phyloP scores from a whole-genome alignment of 1,139 yeast species.

The Kodamaea derodonti region DNA sequence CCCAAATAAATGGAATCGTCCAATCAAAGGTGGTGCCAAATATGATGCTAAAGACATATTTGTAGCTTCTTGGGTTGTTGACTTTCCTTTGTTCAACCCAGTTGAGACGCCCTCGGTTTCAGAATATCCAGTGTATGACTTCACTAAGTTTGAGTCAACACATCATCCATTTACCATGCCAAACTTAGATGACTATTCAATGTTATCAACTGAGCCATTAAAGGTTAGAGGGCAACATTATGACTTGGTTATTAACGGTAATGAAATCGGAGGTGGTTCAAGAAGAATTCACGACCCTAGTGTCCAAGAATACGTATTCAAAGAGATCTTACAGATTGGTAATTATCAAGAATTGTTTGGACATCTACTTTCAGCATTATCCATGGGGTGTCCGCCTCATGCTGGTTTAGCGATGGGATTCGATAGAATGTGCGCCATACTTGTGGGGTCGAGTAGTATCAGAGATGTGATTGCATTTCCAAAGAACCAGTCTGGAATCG shows the following conservation, averaged over 20 bases:
- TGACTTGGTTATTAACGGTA: constrained; percentile 90
- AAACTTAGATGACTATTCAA: constrained; percentile 60
- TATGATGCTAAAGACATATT: constrained; percentile 30
- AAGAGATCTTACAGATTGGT: constrained; percentile 49
- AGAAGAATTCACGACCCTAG: constrained; percentile 86
- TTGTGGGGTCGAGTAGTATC: constrained; percentile 68
- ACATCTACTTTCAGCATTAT: constrained; percentile 76
- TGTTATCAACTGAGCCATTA: constrained; percentile 53
- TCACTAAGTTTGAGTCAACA: constrained; percentile 54
- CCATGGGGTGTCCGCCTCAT: constrained; percentile 97
- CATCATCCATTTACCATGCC: constrained; percentile 99
- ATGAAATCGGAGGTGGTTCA: constrained; percentile 96
- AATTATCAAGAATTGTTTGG: constrained; percentile 72
- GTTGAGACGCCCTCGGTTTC: constrained; percentile 30
- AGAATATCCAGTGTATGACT: constrained; percentile 61
- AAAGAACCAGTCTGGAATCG: constrained; percentile 83
- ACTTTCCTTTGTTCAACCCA: constrained; percentile 90
- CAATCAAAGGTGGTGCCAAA: constrained; percentile 17
- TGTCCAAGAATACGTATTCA: constrained; percentile 68
- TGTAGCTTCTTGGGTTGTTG: constrained; percentile 82
- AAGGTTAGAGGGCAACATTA: constrained; percentile 87
- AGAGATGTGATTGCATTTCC: constrained; percentile 97
- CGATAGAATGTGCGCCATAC: constrained; percentile 89
- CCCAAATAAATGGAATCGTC: constrained; percentile 51
- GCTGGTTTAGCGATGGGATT: constrained; percentile 96